Percentiles rank a stretch among this genome's conserved stretches.
Conservation (phyloP, 257 asterid species). For the Primulina tabacum region DNA sequence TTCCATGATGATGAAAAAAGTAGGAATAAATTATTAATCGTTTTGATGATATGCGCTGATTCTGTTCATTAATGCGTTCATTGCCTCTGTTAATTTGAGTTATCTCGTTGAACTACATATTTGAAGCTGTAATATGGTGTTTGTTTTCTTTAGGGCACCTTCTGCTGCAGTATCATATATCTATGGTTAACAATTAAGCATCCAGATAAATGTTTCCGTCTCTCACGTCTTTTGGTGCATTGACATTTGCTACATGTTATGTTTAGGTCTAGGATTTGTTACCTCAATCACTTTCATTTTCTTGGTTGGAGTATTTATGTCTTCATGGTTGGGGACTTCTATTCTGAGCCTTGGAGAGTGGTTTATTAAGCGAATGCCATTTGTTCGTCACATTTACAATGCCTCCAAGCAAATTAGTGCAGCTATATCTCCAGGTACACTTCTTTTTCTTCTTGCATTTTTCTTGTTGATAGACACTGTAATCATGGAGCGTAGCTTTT, state of each 20-base stretch:
- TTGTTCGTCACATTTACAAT: constrained; percentile 70
- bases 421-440: constrained; percentile 75
- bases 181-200: background rate
- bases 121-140: background rate
- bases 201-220: constrained; percentile 1
- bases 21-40: constrained; percentile 7
- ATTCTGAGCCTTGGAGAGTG: constrained; percentile 72
- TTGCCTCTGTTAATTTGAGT: background rate
- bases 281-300: constrained; percentile 71
- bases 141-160: constrained; percentile 16
- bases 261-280: constrained; percentile 67
- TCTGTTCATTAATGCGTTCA: constrained; percentile 8
- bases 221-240: constrained; percentile 17
- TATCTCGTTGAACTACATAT: constrained; percentile 14
- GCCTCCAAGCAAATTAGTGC: constrained; percentile 87
- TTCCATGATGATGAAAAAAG: constrained; percentile 19
- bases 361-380: constrained; percentile 82
- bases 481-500: constrained; percentile 16
- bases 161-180: constrained; percentile 3
- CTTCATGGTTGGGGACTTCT: constrained; percentile 81
- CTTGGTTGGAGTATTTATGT: constrained; percentile 80
- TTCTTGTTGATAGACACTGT: constrained; percentile 1
- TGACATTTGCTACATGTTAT: constrained; percentile 20
- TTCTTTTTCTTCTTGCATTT: constrained; percentile 25
- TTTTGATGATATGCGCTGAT: constrained; percentile 7